phyloP scores from a whole-genome alignment of 352 stramenopile species.

The Phytopythium cucurbitacearum region DNA sequence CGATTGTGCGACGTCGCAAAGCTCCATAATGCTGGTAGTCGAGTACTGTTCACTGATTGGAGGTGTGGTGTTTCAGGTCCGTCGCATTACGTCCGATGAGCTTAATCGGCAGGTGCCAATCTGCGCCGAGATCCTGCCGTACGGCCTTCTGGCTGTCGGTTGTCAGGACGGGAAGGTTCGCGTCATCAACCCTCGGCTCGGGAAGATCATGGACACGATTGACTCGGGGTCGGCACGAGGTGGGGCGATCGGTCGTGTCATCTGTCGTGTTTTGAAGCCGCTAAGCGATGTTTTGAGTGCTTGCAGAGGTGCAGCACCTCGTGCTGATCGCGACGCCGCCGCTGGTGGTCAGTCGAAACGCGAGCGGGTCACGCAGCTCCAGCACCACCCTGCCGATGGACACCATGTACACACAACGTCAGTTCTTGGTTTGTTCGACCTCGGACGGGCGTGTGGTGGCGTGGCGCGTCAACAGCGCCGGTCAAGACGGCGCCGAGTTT shows the following conservation, averaged over 20 bases:
- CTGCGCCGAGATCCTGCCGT: conserved; percentile 56
- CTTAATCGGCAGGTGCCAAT: conserved; percentile 54
- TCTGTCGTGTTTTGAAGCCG: neutral
- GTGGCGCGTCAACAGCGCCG: conserved; percentile 38
- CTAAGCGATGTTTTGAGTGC: neutral
- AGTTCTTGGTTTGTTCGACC: conserved; percentile 51
- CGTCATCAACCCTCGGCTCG: conserved; percentile 54
- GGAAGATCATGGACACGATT: conserved; percentile 56
- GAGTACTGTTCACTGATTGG: neutral
- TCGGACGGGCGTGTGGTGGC: conserved; percentile 55
- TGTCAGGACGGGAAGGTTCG: conserved; percentile 77
- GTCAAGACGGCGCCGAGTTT: conserved; percentile 29
- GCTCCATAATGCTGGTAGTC: too few species aligned
- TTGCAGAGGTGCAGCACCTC: conserved; percentile 62
- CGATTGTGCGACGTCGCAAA: conserved; percentile 2
- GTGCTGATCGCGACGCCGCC: conserved; percentile 45
- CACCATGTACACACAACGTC: conserved; percentile 24
- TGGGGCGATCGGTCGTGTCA: conserved; percentile 3
- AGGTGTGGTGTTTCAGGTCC: conserved; percentile 17
- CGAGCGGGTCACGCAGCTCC: conserved; percentile 18
- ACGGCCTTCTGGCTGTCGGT: conserved; percentile 60
- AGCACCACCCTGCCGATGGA: conserved; percentile 11
- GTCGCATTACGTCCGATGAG: conserved; percentile 42
- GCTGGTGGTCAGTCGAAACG: conserved; percentile 26
- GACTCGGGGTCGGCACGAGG: conserved; percentile 53